Conservation (phyloP, 2,329 filamentous ascomycete species). For the Nothophoma quercina region DNA sequence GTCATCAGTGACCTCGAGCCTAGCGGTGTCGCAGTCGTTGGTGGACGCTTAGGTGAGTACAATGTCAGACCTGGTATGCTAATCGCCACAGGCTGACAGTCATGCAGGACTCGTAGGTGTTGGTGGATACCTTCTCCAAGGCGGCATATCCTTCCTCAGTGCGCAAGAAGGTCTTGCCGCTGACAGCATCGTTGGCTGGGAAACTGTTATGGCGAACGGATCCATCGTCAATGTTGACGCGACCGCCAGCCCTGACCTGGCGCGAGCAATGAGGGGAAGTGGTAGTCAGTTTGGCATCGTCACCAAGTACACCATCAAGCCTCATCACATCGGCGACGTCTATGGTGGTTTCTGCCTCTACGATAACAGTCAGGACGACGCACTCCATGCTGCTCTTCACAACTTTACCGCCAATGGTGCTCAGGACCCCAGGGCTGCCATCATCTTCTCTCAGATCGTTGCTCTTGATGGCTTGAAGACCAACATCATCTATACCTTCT, state of each 20-base stretch:
- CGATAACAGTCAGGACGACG: conserved; percentile 30
- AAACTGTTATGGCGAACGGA: conserved; percentile 43
- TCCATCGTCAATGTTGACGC: conserved; percentile 36
- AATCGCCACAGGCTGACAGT: background rate
- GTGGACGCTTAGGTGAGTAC: conserved; percentile 27
- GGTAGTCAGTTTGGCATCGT: conserved; percentile 40
- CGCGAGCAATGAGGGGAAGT: conserved; percentile 42
- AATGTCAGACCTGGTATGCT: too few species aligned
- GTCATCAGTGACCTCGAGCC: conserved; percentile 46
- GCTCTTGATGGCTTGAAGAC: conserved; percentile 12
- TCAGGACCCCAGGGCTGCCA: conserved; percentile 33
- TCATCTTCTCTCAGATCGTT: conserved; percentile 30
- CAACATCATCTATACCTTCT: conserved; percentile 32
- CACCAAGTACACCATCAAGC: conserved; percentile 33
- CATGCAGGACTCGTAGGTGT: conserved; percentile 30
- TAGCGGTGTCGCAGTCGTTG: conserved; percentile 46
- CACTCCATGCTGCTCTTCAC: conserved; percentile 46
- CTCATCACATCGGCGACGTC: conserved; percentile 39
- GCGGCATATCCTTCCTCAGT: conserved; percentile 34
- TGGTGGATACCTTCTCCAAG: conserved; percentile 28
- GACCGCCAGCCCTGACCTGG: conserved; percentile 39
- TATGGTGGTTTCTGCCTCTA: conserved; percentile 53
- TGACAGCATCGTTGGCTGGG: conserved; percentile 46
- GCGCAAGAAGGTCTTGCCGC: conserved; percentile 35
- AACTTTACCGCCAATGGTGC: conserved; percentile 38